These are phyloP conservation scores for Uncinocarpus reesii DNA, from an alignment of 2,329 filamentous ascomycete species.

Conservation along the genomic window DNA sequence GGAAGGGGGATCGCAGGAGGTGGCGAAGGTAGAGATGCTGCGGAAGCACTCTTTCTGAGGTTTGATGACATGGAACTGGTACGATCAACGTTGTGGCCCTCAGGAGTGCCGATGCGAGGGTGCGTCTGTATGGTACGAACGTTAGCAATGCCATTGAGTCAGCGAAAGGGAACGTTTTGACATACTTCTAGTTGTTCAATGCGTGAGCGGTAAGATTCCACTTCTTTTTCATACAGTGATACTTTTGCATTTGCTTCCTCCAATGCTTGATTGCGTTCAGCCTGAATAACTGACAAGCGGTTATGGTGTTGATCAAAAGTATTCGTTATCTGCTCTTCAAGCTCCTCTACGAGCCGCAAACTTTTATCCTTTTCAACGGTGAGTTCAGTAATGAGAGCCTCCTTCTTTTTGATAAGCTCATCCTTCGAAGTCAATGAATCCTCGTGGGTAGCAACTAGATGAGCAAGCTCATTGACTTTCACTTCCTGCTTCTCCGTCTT, in stretches of 20 bases:
- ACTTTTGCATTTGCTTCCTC: slow-evolving; percentile 65
- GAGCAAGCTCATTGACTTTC: slow-evolving; percentile 46
- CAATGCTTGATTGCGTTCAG: slow-evolving; percentile 61
- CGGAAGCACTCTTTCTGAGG: slow-evolving; percentile 73
- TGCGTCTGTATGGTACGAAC: slow-evolving; percentile 27
- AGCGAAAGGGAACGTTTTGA: not conserved
- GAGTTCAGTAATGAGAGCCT: slow-evolving; percentile 41
- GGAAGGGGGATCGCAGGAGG: slow-evolving; percentile 94
- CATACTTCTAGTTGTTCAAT: slow-evolving; percentile 68
- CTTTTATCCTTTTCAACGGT: slow-evolving; percentile 73
- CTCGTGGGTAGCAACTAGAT: slow-evolving; percentile 39
- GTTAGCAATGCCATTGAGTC: not conserved
- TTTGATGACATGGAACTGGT: slow-evolving; percentile 55
- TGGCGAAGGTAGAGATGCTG: slow-evolving; percentile 77
- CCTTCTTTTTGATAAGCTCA: slow-evolving; percentile 38
- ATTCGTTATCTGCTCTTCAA: slow-evolving; percentile 89
- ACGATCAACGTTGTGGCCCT: slow-evolving; percentile 39
- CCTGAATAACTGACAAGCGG: slow-evolving; percentile 70
- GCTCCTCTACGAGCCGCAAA: slow-evolving; percentile 80
- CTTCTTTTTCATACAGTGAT: slow-evolving; percentile 53
- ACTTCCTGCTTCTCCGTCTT: slow-evolving; percentile 40
- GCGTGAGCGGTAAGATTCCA: slow-evolving; percentile 45
- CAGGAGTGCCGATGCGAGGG: slow-evolving; percentile 30
- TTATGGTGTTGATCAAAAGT: slow-evolving; percentile 96
- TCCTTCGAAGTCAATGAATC: slow-evolving; percentile 38